Evolutionary conservation across 2,329 filamentous ascomycete species (phyloP).

Genomic region (Cladosporium halotolerans): DNA sequence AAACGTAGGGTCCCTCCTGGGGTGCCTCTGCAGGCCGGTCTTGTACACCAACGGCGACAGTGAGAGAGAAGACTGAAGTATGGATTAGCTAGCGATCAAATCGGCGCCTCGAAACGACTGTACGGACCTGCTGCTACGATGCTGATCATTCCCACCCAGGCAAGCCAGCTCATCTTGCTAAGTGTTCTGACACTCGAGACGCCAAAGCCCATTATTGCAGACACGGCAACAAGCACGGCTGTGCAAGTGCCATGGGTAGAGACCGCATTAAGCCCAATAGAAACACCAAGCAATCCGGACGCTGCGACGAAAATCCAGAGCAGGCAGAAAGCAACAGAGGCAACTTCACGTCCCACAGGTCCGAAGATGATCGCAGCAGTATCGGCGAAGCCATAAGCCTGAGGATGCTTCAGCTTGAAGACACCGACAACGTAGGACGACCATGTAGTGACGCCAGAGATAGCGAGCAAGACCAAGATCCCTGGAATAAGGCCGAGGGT

Average conservation of each 20-base stretch:
- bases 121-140: slow-evolving; percentile 17
- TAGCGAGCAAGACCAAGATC: slow-evolving; percentile 36
- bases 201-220: slow-evolving; percentile 36
- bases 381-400: slow-evolving; percentile 54
- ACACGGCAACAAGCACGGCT: slow-evolving; percentile 36
- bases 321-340: slow-evolving; percentile 26
- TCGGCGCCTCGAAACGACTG: neutral
- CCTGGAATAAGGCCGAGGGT: slow-evolving; percentile 44
- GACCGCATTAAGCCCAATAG: slow-evolving; percentile 16
- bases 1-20: slow-evolving; percentile 23
- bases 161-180: slow-evolving; percentile 29
- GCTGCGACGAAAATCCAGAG: slow-evolving; percentile 9
- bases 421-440: slow-evolving; percentile 43
- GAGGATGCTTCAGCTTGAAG: slow-evolving; percentile 49
- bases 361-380: slow-evolving; percentile 51
- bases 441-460: slow-evolving; percentile 44
- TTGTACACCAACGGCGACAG: slow-evolving; percentile 30
- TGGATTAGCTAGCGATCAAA: neutral
- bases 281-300: slow-evolving; percentile 3
- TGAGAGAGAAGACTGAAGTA: slow-evolving; percentile 24
- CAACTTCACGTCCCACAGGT: slow-evolving; percentile 44
- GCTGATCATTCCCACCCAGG: slow-evolving; percentile 30
- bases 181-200: slow-evolving; percentile 33
- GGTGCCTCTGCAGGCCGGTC: slow-evolving; percentile 32
- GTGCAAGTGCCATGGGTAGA: slow-evolving; percentile 32